These are phyloP conservation scores for Sclerotiophoma versabilis DNA, from an alignment of 2,329 filamentous ascomycete genomes.

Conservation along the genomic window DNA sequence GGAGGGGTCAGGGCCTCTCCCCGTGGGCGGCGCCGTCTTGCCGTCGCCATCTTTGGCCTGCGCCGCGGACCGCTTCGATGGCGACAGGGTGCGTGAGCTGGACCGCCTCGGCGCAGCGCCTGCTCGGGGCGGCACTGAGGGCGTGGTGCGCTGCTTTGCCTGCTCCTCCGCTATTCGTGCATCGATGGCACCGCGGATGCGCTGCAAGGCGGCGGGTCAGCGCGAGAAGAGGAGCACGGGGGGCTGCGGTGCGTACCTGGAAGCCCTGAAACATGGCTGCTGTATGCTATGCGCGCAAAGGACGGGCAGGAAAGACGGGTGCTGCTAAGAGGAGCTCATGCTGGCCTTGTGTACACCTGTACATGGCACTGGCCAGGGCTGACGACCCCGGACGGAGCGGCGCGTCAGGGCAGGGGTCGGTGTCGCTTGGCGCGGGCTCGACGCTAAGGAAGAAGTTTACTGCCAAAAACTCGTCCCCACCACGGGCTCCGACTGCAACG, in stretches of 20 bases:
- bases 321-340: slow-evolving; percentile 12
- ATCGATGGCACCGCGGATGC: slow-evolving; percentile 85
- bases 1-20: slow-evolving; percentile 77
- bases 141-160: slow-evolving; percentile 70
- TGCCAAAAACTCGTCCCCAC: slow-evolving; percentile 16
- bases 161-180: slow-evolving; percentile 91
- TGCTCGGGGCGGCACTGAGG: slow-evolving; percentile 54
- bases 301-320: neutral
- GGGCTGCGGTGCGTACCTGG: slow-evolving; percentile 41
- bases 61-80: slow-evolving; percentile 41
- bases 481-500: neutral
- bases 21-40: slow-evolving; percentile 51
- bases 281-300: slow-evolving; percentile 21
- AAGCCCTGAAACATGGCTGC: slow-evolving; percentile 47
- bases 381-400: slow-evolving; percentile 5
- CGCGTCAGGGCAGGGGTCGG: neutral
- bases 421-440: neutral
- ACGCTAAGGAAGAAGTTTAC: neutral
- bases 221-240: slow-evolving; percentile 3
- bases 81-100: slow-evolving; percentile 52
- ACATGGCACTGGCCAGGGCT: neutral
- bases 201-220: slow-evolving; percentile 57
- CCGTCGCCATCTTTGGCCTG: slow-evolving; percentile 43
- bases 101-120: slow-evolving; percentile 56
- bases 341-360: slow-evolving; percentile 26